phyloP scores from a whole-genome alignment of 169 alveolate species.

The Babesia gibsoni region DNA sequence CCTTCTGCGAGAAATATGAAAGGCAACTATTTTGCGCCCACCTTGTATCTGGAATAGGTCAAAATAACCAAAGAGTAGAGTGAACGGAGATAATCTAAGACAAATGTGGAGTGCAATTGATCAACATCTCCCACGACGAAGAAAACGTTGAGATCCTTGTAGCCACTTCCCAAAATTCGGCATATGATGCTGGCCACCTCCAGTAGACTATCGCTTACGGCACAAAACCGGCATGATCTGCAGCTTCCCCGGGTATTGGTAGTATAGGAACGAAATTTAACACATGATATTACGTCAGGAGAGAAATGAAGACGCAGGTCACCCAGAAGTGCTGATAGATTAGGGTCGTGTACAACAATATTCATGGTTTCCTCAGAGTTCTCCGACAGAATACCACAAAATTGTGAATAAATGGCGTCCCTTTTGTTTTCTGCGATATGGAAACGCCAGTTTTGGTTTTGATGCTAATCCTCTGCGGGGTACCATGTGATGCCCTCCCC shows the following conservation, averaged over 20 bases:
- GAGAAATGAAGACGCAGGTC: conserved; percentile 1
- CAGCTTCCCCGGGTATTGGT: conserved; percentile 8
- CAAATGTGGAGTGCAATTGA: conserved; percentile 34
- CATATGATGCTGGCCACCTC: conserved; percentile 40
- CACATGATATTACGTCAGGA: background rate
- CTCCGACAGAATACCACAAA: no score
- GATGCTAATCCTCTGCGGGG: no score
- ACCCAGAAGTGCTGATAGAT: conserved; percentile 7
- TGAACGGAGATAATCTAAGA: conserved; percentile 39
- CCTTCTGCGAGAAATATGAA: background rate
- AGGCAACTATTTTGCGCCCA: background rate
- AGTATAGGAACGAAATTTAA: conserved; percentile 6
- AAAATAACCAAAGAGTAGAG: conserved; percentile 46
- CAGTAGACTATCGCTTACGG: conserved; percentile 12
- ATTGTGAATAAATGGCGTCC: no score
- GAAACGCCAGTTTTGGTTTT: no score
- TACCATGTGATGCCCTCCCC: no score
- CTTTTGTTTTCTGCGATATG: no score
- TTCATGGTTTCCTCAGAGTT: conserved; percentile 6
- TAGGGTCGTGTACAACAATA: conserved; percentile 9
- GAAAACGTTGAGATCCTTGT: conserved; percentile 15
- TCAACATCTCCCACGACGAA: conserved; percentile 15
- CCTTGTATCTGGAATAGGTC: conserved; percentile 20
- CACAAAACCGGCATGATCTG: conserved; percentile 27
- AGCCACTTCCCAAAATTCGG: conserved; percentile 6